These are phyloP conservation scores for Penicillium sp. DNA, from an alignment of 2,329 filamentous ascomycete genomes.

Conservation along the genomic window DNA sequence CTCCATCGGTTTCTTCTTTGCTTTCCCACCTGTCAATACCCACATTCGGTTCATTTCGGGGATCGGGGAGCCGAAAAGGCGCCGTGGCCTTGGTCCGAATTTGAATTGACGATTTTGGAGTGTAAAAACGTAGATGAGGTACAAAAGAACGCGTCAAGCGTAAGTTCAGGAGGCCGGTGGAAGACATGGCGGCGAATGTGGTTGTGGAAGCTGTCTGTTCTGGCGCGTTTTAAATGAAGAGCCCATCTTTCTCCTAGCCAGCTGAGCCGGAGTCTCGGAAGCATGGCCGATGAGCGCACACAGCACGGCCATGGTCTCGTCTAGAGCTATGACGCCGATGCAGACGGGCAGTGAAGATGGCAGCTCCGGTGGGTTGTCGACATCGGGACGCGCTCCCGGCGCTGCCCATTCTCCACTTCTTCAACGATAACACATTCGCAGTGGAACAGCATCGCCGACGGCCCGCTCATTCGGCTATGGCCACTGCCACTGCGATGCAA, in stretches of 20 bases:
- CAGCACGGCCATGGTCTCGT: conserved; percentile 6
- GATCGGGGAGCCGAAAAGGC: conserved; percentile 32
- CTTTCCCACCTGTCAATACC: conserved; percentile 5
- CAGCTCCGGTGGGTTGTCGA: neutral
- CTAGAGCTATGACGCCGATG: conserved; percentile 10
- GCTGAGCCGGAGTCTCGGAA: conserved; percentile 4
- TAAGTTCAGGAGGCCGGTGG: conserved; percentile 17
- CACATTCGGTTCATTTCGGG: conserved; percentile 38
- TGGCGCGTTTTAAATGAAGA: conserved; percentile 3
- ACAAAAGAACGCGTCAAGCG: conserved; percentile 16
- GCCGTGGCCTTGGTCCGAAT: conserved; percentile 26
- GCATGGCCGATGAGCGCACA: conserved; percentile 7
- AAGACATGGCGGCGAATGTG: conserved; percentile 17
- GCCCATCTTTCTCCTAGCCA: conserved; percentile 6
- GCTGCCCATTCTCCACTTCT: neutral
- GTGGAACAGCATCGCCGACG: neutral
- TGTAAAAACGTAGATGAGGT: conserved; percentile 13
- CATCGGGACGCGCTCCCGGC: conserved; percentile 11
- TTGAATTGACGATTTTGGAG: conserved; percentile 13
- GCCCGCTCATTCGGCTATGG: neutral
- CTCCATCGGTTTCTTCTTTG: neutral
- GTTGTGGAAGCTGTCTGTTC: neutral
- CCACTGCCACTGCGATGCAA: conserved; percentile 10
- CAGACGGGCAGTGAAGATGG: conserved; percentile 1
- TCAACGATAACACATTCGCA: neutral